Percentiles rank a stretch among this genome's conserved stretches.
phyloP scores from a whole-genome alignment of 1,139 yeast species.

The Blastobotrys illinoisensis region DNA sequence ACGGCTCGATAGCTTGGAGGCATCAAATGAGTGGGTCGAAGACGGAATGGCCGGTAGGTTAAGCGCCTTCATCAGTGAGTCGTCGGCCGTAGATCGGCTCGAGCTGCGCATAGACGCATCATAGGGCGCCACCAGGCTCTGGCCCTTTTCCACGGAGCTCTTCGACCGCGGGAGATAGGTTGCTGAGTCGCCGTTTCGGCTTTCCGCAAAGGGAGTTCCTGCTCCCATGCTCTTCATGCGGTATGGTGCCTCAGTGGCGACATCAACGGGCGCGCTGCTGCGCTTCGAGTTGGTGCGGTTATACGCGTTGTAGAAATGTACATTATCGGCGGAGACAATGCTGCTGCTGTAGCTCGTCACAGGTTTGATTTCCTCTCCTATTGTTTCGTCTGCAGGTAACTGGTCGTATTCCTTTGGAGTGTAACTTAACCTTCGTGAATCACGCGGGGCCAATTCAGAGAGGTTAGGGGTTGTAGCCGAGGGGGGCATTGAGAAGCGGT shows the following conservation, averaged over 20 bases:
- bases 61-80: slow-evolving; percentile 25
- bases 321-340: neutral
- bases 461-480: neutral
- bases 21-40: slow-evolving; percentile 31
- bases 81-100: slow-evolving; percentile 22
- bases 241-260: neutral
- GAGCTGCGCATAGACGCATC: slow-evolving; percentile 20
- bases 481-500: neutral
- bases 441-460: neutral
- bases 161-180: neutral
- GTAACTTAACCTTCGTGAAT: neutral
- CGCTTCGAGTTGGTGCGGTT: neutral
- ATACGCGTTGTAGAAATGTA: neutral
- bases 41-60: slow-evolving; percentile 34
- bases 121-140: neutral
- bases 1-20: slow-evolving; percentile 38
- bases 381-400: neutral
- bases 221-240: neutral
- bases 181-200: neutral
- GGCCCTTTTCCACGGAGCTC: neutral
- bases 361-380: neutral
- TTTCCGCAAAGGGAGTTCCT: neutral
- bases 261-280: neutral
- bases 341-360: neutral
- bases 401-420: neutral